Conservation (phyloP, 2,329 filamentous ascomycete genomes). For the Knoxdaviesia proteae region DNA sequence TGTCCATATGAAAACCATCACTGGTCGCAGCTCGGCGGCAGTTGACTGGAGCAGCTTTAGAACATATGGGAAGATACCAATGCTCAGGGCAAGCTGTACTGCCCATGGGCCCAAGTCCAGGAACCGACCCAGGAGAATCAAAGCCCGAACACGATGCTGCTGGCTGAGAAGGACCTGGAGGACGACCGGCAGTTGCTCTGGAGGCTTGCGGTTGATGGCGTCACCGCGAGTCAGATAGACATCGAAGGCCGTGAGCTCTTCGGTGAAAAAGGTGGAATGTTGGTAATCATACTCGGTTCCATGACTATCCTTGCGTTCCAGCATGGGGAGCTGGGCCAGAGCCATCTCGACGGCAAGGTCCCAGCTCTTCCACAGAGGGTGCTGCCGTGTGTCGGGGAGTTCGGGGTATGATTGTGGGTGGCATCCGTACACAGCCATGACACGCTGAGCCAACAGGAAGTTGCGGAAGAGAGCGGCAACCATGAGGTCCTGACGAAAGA, state of each 20-base stretch:
- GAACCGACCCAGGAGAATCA: constrained; percentile 84
- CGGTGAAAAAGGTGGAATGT: constrained; percentile 89
- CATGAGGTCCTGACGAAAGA: constrained; percentile 95
- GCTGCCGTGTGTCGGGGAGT: constrained; percentile 85
- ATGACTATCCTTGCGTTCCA: constrained; percentile 59
- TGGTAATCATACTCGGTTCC: constrained; percentile 73
- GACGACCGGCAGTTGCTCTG: constrained; percentile 89
- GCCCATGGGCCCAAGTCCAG: constrained; percentile 94
- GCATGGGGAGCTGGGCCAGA: constrained; percentile 64
- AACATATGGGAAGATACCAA: constrained; percentile 98
- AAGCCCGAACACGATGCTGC: constrained; percentile 72
- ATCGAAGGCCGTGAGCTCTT: constrained; percentile 92
- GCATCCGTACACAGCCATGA: constrained; percentile 93
- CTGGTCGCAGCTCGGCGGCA: constrained; percentile 80
- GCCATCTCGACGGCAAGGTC: constrained; percentile 94
- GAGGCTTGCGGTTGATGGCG: constrained; percentile 66
- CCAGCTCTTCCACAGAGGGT: constrained; percentile 94
- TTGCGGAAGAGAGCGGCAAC: constrained; percentile 96
- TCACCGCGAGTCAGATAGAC: constrained; percentile 71
- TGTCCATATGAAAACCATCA: constrained; percentile 99
- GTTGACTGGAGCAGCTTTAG: constrained; percentile 90
- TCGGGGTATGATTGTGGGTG: constrained; percentile 81
- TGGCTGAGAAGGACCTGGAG: constrained; percentile 91
- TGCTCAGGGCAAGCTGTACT: constrained; percentile 91
- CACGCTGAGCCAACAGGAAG: constrained; percentile 78